A percentile compares a stretch with the other conserved stretches of the same genome.
Evolutionary conservation across 257 asterid genomes (phyloP).

Genomic region (Nicotiana benthamiana): DNA sequence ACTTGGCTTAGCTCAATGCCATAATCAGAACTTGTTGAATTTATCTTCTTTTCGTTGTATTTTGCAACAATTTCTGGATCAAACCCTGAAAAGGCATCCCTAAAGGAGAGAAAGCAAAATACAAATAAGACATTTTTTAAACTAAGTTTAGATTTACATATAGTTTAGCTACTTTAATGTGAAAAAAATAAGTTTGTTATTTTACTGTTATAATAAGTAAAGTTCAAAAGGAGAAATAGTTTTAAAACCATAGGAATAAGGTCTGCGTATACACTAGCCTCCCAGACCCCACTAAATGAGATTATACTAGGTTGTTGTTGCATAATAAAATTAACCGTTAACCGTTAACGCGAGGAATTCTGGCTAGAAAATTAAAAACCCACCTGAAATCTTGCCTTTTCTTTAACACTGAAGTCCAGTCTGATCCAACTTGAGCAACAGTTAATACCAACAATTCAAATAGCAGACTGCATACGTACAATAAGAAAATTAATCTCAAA

Average conservation of each 20-base stretch:
- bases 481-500: not conserved
- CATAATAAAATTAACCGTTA: too few species aligned
- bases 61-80: conserved; percentile 52
- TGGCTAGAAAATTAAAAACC: too few species aligned
- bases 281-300: too few species aligned
- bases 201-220: too few species aligned
- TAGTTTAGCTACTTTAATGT: too few species aligned
- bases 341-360: too few species aligned
- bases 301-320: too few species aligned
- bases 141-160: too few species aligned
- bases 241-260: too few species aligned
- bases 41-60: conserved; percentile 55
- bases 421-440: conserved; percentile 87
- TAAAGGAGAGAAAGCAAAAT: not conserved
- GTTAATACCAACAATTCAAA: conserved; percentile 64
- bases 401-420: conserved; percentile 65
- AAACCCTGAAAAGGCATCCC: conserved; percentile 69
- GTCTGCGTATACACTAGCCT: too few species aligned
- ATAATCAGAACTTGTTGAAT: conserved; percentile 30
- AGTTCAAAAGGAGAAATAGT: too few species aligned
- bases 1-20: conserved; percentile 51
- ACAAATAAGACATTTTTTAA: not conserved
- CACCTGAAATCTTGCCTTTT: conserved; percentile 53
- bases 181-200: too few species aligned
- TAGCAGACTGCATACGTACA: conserved; percentile 41